phyloP scores from a whole-genome alignment of 1,284 basidiomycete genomes.

The Schizopora paradoxa region DNA sequence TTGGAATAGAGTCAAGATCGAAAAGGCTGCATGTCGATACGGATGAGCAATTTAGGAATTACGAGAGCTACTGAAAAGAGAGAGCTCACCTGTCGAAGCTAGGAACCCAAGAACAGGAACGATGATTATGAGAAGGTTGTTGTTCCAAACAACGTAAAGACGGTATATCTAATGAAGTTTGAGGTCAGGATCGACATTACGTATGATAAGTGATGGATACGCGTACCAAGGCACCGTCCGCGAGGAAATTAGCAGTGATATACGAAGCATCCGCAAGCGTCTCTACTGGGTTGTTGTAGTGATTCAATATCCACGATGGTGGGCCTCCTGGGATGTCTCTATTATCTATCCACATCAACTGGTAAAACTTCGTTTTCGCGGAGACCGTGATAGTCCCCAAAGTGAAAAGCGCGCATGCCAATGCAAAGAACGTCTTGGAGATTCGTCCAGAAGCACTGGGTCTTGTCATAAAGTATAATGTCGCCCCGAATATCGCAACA shows the following conservation, averaged over 20 bases:
- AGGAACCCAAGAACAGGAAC: constrained; percentile 21
- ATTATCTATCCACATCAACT: constrained; percentile 7
- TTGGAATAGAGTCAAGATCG: constrained; percentile 22
- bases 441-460: too few species aligned
- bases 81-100: constrained; percentile 18
- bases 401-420: too few species aligned
- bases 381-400: not conserved
- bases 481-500: not conserved
- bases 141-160: constrained; percentile 23
- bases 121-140: constrained; percentile 21
- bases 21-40: constrained; percentile 17
- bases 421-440: too few species aligned
- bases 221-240: constrained; percentile 26
- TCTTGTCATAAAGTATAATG: not conserved
- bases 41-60: not conserved
- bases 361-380: not conserved
- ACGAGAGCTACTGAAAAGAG: not conserved
- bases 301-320: constrained; percentile 17
- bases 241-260: constrained; percentile 24
- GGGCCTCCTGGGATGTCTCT: constrained; percentile 22
- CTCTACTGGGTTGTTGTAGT: constrained; percentile 18
- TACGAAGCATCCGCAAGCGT: constrained; percentile 19
- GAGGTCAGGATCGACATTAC: not conserved
- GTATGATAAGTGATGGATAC: not conserved
- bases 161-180: constrained; percentile 23